Conservation (phyloP, 345 rosid genomes). For the Populus tremula region DNA sequence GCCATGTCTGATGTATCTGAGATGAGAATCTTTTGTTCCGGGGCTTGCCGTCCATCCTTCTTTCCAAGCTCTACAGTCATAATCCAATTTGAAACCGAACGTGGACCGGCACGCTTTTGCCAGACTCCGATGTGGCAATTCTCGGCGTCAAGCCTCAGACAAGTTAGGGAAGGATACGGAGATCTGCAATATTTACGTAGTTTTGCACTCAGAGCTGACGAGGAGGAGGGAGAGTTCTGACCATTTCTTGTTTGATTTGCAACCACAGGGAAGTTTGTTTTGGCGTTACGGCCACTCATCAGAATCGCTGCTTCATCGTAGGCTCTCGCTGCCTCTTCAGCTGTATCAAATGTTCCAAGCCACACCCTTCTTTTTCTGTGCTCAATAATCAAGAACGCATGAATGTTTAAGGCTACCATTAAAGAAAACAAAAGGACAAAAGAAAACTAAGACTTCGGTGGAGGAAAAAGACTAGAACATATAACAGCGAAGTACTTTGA, state of each 20-base stretch:
- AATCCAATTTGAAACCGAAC: constrained; percentile 36
- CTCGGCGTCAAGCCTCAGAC: constrained; percentile 43
- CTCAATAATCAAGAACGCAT: too few species aligned
- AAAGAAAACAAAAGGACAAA: background rate
- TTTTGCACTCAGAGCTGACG: constrained; percentile 22
- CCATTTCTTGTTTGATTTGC: constrained; percentile 12
- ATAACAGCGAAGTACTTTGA: too few species aligned
- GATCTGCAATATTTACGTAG: constrained; percentile 31
- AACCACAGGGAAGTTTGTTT: constrained; percentile 58
- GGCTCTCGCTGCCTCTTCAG: constrained; percentile 72
- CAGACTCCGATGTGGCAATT: constrained; percentile 40
- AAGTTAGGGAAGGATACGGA: constrained; percentile 38
- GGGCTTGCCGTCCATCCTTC: background rate
- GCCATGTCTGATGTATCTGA: background rate
- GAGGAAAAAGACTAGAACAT: too few species aligned
- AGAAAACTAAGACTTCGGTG: too few species aligned
- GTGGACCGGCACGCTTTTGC: constrained; percentile 31
- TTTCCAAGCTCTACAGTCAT: constrained; percentile 36
- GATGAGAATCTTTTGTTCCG: background rate
- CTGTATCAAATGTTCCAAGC: constrained; percentile 81
- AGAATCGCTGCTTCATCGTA: constrained; percentile 70
- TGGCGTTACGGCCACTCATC: constrained; percentile 74
- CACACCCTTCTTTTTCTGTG: constrained; percentile 71
- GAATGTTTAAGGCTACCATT: too few species aligned
- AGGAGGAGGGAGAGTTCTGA: background rate